Base-by-base conservation (phyloP, 2,329 filamentous ascomycete genomes). In the Aspergillaceae sp. region DNA sequence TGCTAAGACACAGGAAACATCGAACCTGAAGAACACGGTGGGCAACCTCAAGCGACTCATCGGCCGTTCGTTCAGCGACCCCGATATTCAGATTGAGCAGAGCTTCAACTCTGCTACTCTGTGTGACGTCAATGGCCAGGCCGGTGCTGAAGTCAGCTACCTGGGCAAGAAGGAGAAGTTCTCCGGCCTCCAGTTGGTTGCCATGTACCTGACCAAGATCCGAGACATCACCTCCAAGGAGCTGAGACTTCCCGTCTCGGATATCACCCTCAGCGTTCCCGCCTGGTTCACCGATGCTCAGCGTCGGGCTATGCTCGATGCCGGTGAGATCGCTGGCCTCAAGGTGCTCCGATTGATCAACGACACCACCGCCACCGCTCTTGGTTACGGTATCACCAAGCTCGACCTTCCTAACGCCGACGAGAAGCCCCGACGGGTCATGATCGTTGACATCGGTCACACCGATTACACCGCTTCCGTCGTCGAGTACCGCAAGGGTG, bases 11-110 rank as follows among this genome's bases (percentile, higher is more conserved):
- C 91, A 96, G 75, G 92, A 98, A 74, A 94, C 95, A 67, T 95
- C 91, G 65, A 98, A 98, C 78, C 82, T 97, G 64, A 98, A 97
- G 78, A 98, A 98, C 80, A 98, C 92, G 58, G 87, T 98, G 73
- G 78, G 82, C 69, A 90, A 82, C 57, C 80, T 98, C 62, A 95
- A 95, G 76, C 87, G 92, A 63, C 83, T 98, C 59, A 85, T 86
- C 64, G 92, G 92, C 65, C 88, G 92, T 66, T 77, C 79, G 52
- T 79, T 91, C 72, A 84, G 78, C 68, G 92, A 98, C 66, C 89
- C 92, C 65, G 92, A 98, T 78, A 78, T 95, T 53, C 80, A 89
- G 72, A 79, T 92, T 65, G 92, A 98, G 79, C 86, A 94, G 74
- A 79, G 94, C 64, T 96, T 82, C 71, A 83, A 94, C 65, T 89